These are phyloP conservation scores for Chlamydomonas reinhardtii DNA, from an alignment of 163 green algal species.

Conservation along the genomic window DNA sequence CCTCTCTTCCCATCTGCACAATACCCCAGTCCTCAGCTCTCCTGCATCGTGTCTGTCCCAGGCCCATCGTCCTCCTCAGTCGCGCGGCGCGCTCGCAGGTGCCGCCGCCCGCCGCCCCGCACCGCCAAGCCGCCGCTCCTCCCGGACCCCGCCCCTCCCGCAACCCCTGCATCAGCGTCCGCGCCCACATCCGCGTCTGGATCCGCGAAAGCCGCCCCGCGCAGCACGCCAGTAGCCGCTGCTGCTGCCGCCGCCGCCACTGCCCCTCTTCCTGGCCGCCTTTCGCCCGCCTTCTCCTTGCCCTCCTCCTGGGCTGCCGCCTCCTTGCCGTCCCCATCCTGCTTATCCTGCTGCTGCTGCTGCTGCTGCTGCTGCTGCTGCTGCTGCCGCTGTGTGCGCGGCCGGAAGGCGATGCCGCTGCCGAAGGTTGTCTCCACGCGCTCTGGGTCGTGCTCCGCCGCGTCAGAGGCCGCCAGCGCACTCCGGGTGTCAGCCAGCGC, in stretches of 20 bases:
- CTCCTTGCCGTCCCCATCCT: background rate
- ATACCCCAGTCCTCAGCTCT: background rate
- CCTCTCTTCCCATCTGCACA: no score
- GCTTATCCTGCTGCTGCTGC: background rate
- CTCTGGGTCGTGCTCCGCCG: constrained; percentile 31
- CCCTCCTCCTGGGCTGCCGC: no score
- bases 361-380: background rate
- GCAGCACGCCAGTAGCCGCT: background rate
- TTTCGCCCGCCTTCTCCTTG: background rate
- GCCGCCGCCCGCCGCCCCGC: constrained; percentile 7
- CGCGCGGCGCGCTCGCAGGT: constrained; percentile 1
- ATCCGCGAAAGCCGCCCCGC: no score
- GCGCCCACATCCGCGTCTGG: background rate
- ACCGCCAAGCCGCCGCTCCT: background rate
- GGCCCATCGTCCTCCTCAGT: background rate
- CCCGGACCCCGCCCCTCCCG: background rate
- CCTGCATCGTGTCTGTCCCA: constrained; percentile 4
- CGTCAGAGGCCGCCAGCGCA: background rate
- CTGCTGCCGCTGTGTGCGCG: constrained; percentile 11
- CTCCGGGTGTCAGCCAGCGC: background rate
- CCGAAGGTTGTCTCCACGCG: constrained; percentile 16
- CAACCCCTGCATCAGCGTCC: background rate
- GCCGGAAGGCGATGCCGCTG: constrained; percentile 44
- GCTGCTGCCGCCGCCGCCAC: background rate
- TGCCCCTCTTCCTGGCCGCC: background rate